A percentile compares a stretch with the other conserved stretches of the same genome.
Evolutionary conservation across 768 basidiomycete genomes (phyloP).

Genomic region (Chiua virens): DNA sequence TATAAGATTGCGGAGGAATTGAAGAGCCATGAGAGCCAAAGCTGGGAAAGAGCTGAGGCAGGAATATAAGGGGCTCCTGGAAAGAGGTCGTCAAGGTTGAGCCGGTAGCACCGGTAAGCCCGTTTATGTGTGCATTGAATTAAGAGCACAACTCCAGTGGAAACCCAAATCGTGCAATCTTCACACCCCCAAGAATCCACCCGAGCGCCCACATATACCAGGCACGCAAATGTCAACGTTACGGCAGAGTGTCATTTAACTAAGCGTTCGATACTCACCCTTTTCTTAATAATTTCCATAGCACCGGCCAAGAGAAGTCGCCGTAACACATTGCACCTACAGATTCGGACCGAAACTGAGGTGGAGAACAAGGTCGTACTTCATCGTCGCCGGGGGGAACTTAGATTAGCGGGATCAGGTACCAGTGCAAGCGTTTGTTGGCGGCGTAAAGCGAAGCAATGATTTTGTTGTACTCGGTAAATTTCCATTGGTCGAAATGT

Average conservation of each 20-base stretch:
- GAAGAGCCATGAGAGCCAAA: conserved; percentile 15
- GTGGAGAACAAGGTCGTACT: too few species aligned
- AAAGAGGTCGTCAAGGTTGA: not conserved
- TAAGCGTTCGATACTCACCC: not conserved
- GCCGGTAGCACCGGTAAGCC: not conserved
- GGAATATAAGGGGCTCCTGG: not conserved
- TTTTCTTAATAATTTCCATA: too few species aligned
- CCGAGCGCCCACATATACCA: conserved; percentile 8
- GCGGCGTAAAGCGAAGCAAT: too few species aligned
- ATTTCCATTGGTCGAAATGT: too few species aligned
- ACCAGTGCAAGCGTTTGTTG: too few species aligned
- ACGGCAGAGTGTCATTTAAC: conserved; percentile 12
- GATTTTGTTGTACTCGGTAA: too few species aligned
- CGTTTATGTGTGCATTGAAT: conserved; percentile 4
- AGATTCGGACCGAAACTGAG: too few species aligned
- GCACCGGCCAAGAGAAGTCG: too few species aligned
- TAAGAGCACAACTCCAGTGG: conserved; percentile 5
- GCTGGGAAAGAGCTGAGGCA: not conserved
- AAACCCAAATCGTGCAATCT: conserved; percentile 10
- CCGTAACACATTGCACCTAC: too few species aligned
- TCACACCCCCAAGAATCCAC: not conserved
- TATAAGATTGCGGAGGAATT: conserved; percentile 48
- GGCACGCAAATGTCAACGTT: conserved; percentile 13
- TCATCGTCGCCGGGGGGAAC: too few species aligned
- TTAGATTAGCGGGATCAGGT: too few species aligned